A percentile compares a stretch with the other conserved stretches of the same genome.
phyloP scores from a whole-genome alignment of 148 eudicot species.

The Tetragonia tetragonoides region DNA sequence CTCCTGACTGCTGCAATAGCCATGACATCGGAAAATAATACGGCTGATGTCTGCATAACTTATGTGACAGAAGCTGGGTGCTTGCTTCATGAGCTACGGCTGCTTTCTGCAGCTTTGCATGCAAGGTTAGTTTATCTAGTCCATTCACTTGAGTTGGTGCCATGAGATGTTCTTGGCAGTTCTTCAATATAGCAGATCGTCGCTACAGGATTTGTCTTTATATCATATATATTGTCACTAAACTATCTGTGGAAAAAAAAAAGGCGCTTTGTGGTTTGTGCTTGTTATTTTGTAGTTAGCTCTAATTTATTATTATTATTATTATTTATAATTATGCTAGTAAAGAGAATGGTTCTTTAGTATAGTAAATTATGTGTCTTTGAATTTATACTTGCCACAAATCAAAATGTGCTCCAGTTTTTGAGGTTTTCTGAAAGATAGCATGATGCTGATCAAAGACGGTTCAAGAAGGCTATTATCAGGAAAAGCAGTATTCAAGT shows the following conservation, averaged over 20 bases:
- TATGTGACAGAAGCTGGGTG: slow-evolving; percentile 20
- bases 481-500: slow-evolving; percentile 17
- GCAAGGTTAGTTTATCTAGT: slow-evolving; percentile 29
- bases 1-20: slow-evolving; percentile 10
- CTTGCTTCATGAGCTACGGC: slow-evolving; percentile 29
- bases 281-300: too few species aligned
- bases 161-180: background rate
- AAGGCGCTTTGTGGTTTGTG: too few species aligned
- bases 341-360: too few species aligned
- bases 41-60: slow-evolving; percentile 6
- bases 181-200: too few species aligned
- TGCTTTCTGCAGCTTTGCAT: slow-evolving; percentile 26
- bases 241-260: too few species aligned
- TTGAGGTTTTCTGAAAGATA: background rate
- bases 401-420: background rate
- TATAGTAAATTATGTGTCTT: too few species aligned
- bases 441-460: slow-evolving; percentile 24
- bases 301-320: too few species aligned
- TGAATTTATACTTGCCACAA: background rate
- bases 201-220: background rate
- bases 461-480: slow-evolving; percentile 18
- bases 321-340: too few species aligned
- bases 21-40: background rate
- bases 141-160: background rate
- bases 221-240: too few species aligned